phyloP scores from a whole-genome alignment of 108 stramenopile genomes.

The Cyclostephanos tholiformis region DNA sequence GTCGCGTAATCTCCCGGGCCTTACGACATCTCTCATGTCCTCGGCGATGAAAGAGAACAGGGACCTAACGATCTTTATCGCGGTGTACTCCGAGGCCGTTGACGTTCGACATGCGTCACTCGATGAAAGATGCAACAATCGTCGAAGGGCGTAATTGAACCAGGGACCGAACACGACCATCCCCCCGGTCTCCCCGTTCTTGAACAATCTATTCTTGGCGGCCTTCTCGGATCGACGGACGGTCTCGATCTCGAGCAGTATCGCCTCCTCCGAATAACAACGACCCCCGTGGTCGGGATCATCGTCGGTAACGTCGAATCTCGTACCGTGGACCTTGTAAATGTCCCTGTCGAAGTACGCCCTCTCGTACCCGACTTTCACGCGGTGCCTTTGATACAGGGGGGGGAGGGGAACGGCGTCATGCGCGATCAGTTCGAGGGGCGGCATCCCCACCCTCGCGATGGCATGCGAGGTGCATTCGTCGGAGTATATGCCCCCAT shows the following conservation, averaged over 20 bases:
- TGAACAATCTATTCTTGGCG: constrained; percentile 22
- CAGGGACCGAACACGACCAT: constrained; percentile 33
- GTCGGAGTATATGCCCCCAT: constrained; percentile 12
- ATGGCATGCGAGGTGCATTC: constrained; percentile 24
- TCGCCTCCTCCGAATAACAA: constrained; percentile 13
- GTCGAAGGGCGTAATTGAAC: constrained; percentile 33
- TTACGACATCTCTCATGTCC: constrained; percentile 19
- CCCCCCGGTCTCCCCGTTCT: constrained; percentile 16
- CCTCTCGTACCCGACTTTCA: not conserved
- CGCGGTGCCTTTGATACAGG: constrained; percentile 18
- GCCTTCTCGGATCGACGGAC: constrained; percentile 15
- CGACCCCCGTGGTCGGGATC: no score
- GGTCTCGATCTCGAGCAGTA: constrained; percentile 23
- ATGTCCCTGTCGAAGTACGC: constrained; percentile 11
- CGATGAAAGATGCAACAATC: constrained; percentile 14
- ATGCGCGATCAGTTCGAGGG: not conserved
- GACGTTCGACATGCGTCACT: not conserved
- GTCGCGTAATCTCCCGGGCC: constrained; percentile 9
- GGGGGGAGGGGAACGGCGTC: not conserved
- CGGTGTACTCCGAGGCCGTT: constrained; percentile 10
- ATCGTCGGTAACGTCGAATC: not conserved
- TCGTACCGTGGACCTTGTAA: constrained; percentile 3
- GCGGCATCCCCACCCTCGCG: constrained; percentile 1
- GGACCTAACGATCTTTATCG: constrained; percentile 18
- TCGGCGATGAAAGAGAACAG: constrained; percentile 20